Evolutionary conservation across 2,329 filamentous ascomycete species (phyloP).

Genomic region (Coleophoma cylindrospora): DNA sequence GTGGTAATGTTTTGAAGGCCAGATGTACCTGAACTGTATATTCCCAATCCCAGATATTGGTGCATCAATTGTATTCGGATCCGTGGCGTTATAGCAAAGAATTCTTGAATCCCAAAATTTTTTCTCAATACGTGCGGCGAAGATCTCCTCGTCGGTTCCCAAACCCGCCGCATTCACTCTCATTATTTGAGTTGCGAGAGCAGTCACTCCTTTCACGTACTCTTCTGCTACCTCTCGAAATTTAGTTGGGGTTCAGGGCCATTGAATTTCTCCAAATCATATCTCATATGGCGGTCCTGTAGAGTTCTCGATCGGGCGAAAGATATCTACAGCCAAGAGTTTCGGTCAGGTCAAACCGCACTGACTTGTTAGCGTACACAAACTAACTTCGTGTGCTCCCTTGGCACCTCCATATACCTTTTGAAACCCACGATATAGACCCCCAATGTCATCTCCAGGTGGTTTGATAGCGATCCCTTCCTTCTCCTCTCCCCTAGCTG

Average conservation of each 20-base stretch:
- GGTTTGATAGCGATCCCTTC: neutral
- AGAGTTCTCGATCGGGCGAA: constrained; percentile 4
- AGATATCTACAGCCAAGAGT: constrained; percentile 6
- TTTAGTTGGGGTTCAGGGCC: constrained; percentile 3
- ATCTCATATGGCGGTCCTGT: constrained; percentile 4
- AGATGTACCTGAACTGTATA: constrained; percentile 2
- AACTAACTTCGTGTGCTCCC: constrained; percentile 8
- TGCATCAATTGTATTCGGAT: neutral
- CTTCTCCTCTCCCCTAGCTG: constrained; percentile 4
- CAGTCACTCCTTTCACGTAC: constrained; percentile 5
- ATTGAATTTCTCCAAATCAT: constrained; percentile 5
- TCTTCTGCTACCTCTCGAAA: constrained; percentile 5
- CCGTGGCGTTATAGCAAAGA: constrained; percentile 4
- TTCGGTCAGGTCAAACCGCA: neutral
- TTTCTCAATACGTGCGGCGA: constrained; percentile 6
- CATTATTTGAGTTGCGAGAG: constrained; percentile 6
- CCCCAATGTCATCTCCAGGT: constrained; percentile 5
- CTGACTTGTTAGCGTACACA: neutral
- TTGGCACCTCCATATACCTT: neutral
- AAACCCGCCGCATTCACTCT: constrained; percentile 9
- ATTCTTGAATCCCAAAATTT: constrained; percentile 12
- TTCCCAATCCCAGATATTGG: constrained; percentile 6
- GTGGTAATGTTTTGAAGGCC: neutral
- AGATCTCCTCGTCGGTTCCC: constrained; percentile 9
- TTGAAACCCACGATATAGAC: constrained; percentile 5